Evolutionary conservation across 2,329 filamentous ascomycete species (phyloP).

Genomic region (Pyrenochaeta sp.): DNA sequence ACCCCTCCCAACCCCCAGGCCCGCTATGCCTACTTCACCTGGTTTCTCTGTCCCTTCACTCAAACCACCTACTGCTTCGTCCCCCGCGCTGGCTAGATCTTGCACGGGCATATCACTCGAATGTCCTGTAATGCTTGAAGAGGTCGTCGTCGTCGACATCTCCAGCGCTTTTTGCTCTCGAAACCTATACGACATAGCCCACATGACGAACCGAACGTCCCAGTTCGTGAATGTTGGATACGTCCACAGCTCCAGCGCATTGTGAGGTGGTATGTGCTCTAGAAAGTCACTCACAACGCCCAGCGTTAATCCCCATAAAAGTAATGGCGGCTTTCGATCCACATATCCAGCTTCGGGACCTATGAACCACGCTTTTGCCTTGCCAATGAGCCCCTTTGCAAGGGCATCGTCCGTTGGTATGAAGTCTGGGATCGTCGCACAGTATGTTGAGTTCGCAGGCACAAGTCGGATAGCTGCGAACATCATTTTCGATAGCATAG

Average conservation of each 20-base stretch:
- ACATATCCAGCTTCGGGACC: slow-evolving; percentile 40
- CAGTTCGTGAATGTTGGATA: slow-evolving; percentile 73
- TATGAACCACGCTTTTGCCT: slow-evolving; percentile 24
- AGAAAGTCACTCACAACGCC: slow-evolving; percentile 74
- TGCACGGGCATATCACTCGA: slow-evolving; percentile 33
- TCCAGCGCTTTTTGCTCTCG: slow-evolving; percentile 48
- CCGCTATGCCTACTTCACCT: slow-evolving; percentile 56
- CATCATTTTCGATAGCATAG: slow-evolving; percentile 70
- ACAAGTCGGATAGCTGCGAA: slow-evolving; percentile 71
- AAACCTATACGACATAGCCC: slow-evolving; percentile 66
- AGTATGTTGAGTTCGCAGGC: slow-evolving; percentile 69
- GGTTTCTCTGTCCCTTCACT: slow-evolving; percentile 37
- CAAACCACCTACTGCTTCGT: slow-evolving; percentile 30
- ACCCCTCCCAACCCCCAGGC: slow-evolving; percentile 54
- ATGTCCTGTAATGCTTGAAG: slow-evolving; percentile 4
- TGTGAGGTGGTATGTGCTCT: slow-evolving; percentile 71
- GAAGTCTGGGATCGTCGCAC: slow-evolving; percentile 62
- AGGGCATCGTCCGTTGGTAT: slow-evolving; percentile 41
- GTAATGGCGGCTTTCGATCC: slow-evolving; percentile 57
- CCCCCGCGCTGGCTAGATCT: slow-evolving; percentile 32
- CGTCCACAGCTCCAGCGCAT: slow-evolving; percentile 69
- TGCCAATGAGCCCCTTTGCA: slow-evolving; percentile 14
- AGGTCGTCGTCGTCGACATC: slow-evolving; percentile 28
- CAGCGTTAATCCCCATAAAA: slow-evolving; percentile 74
- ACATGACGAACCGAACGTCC: slow-evolving; percentile 68